Evolutionary conservation across 2,329 filamentous ascomycete species (phyloP), one percentile per base, ranked within the genome.

Genomic region (Penicillium sumatraense): DNA sequence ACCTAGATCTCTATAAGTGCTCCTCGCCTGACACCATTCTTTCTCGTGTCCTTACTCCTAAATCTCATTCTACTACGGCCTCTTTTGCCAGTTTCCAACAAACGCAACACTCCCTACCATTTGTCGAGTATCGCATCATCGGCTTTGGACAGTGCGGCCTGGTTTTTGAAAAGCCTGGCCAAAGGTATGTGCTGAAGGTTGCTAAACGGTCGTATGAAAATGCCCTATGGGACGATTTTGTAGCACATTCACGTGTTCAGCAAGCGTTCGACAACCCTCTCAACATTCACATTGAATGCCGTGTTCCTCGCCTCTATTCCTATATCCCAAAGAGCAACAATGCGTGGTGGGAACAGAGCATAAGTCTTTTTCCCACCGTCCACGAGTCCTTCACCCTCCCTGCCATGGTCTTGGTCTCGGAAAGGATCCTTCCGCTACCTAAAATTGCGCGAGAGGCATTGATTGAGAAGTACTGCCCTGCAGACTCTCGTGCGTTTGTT

Each of bases 351-450:
- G 24, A 53, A 20, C 14, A 38, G 2, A 46, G 33, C 16, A 14
- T 42, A 16, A 8, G 21, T 14, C 21, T 58, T 26, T 36, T 55
- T 45, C 20, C 42, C 3, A 18, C 13, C 10, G 31, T 46, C 5
- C 52, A 45, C n/a, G 35, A 52, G 14, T 48, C 54, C 11, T 1
- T 51, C 6, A 6, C 48, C 1, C 48, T 63, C 0, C 64, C 64
- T 0, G 58, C 61, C 2, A 47, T 49, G 36, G 54, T 56, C 1
- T 53, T 69, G 5, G n/a, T 65, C 20, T 60, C 62, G 0, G 54
- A 66, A 24, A 45, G 64, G 0, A 68, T 68, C 36, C 33, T 50
- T 2, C 64, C 67, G 2, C 51, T 69, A 2, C 66, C 64, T 0
- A 52, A 44, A 2, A 35, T 52, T 6, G 60, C 58, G 1, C 58